These are phyloP conservation scores for Pulveroboletus sp. DNA, from an alignment of 768 basidiomycete genomes.

Conservation along the genomic window DNA sequence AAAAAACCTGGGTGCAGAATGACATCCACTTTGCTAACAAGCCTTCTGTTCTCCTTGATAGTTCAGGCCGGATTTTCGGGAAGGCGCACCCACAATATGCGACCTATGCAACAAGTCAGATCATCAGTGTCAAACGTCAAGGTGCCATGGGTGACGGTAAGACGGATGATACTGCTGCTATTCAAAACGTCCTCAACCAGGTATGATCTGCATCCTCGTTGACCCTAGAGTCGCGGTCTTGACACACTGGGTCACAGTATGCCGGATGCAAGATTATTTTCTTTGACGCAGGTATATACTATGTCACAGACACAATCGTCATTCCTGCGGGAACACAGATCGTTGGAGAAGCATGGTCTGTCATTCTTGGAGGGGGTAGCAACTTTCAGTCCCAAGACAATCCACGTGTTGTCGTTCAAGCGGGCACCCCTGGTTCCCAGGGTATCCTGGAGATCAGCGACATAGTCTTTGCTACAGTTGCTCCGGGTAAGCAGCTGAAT, in stretches of 20 bases:
- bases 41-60: constrained; percentile 52
- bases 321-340: constrained; percentile 47
- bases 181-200: constrained; percentile 56
- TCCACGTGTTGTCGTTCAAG: constrained; percentile 41
- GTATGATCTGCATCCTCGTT: constrained; percentile 26
- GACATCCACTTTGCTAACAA: constrained; percentile 47
- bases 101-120: constrained; percentile 52
- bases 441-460: constrained; percentile 64
- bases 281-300: constrained; percentile 64
- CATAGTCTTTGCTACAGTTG: constrained; percentile 57
- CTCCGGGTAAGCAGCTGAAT: constrained; percentile 33
- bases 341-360: constrained; percentile 51
- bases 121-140: constrained; percentile 65
- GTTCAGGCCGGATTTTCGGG: constrained; percentile 58
- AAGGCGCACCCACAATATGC: constrained; percentile 66
- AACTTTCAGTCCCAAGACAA: constrained; percentile 38
- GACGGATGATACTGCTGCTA: constrained; percentile 71
- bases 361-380: constrained; percentile 42
- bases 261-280: constrained; percentile 76
- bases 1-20: constrained; percentile 48
- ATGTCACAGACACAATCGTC: constrained; percentile 43
- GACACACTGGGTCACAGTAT: constrained; percentile 39
- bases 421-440: constrained; percentile 42
- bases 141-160: constrained; percentile 74
- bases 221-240: not conserved